Conservation (phyloP, 352 stramenopile genomes). For the Phytophthora meadii region DNA sequence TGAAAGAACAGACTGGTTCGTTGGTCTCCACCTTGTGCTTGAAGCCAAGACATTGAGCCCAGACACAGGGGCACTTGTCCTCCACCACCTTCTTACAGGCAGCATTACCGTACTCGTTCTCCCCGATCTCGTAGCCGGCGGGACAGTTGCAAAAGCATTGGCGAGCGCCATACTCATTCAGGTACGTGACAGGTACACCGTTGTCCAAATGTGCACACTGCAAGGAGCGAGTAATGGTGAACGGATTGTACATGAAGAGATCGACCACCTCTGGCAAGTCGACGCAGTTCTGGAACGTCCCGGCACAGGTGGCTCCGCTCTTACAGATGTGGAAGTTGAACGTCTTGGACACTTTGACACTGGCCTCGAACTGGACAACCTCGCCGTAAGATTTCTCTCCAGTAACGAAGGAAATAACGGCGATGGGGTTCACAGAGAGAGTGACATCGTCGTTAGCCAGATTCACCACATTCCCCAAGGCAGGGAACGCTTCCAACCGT, state of each 20-base stretch:
- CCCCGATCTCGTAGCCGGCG: constrained; percentile 35
- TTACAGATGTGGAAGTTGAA: constrained; percentile 55
- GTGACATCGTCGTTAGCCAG: constrained; percentile 11
- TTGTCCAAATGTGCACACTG: constrained; percentile 43
- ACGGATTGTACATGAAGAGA: constrained; percentile 75
- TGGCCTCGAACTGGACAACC: constrained; percentile 40
- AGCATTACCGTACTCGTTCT: constrained; percentile 22
- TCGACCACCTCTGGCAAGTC: constrained; percentile 43
- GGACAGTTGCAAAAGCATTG: constrained; percentile 72
- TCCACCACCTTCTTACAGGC: constrained; percentile 36
- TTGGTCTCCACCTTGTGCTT: constrained; percentile 38
- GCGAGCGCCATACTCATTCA: constrained; percentile 38
- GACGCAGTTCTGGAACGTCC: constrained; percentile 43
- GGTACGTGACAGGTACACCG: constrained; percentile 59
- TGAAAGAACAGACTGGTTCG: constrained; percentile 41
- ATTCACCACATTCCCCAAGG: constrained; percentile 41
- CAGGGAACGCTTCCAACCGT: constrained; percentile 45
- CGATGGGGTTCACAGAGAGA: constrained; percentile 23
- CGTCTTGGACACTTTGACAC: constrained; percentile 32
- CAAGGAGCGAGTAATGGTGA: constrained; percentile 45
- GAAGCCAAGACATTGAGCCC: constrained; percentile 42
- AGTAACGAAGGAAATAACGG: constrained; percentile 54
- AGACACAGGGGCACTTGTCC: constrained; percentile 54
- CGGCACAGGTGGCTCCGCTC: constrained; percentile 12
- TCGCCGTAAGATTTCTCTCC: constrained; percentile 44